Base-by-base conservation (phyloP, 2,329 filamentous ascomycete genomes). In the Cadophora luteo-olivacea region DNA sequence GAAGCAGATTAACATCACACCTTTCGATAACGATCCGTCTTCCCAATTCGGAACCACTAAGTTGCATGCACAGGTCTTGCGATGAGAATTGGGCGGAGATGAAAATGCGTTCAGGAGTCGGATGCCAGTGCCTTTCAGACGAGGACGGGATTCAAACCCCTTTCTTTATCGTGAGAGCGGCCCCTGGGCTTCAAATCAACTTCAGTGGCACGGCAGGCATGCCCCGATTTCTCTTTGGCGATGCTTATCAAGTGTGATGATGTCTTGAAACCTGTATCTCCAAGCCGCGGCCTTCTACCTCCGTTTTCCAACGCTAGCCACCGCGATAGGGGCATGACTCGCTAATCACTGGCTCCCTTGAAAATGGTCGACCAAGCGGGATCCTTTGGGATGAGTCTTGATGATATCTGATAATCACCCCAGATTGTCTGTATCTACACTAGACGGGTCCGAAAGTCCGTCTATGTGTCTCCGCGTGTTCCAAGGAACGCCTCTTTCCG, bases 321-420 rank as follows among this genome's bases (percentile, higher is more conserved):
- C 22, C 49, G 14, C 41, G 51, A 54, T 54, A 54, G 51, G 49
- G 51, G 24, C 51, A 54, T 54, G 51, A 54, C 24, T 54, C 51
- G 24, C 24, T 54, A 14, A 32, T 29, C 51, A 54, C 51, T 54
- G 12, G 51, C 51, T 54, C 24, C 24, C 24, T 19, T 19, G 51
- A 54, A 32, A 54, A 29, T 12, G 51, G 24, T 25, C 12, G 16
- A 12, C 51, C 14, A 29, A 29, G 51, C 24, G 19, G 2, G 24
- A 29, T 54, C 24, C 24, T 29, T 11, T 29, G 24, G 16, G 51
- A 16, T 54, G 14, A 14, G 1, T 32, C 3, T 29, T 54, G 12
- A 54, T 16, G 24, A 32, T 54, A 29, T 54, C 24, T 54, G 24
- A 54, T 29, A 4, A 6, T 16, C 36, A 54, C 24, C 51, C 24